phyloP scores from a whole-genome alignment of 768 basidiomycete species.

The Tephrocybe sp. region DNA sequence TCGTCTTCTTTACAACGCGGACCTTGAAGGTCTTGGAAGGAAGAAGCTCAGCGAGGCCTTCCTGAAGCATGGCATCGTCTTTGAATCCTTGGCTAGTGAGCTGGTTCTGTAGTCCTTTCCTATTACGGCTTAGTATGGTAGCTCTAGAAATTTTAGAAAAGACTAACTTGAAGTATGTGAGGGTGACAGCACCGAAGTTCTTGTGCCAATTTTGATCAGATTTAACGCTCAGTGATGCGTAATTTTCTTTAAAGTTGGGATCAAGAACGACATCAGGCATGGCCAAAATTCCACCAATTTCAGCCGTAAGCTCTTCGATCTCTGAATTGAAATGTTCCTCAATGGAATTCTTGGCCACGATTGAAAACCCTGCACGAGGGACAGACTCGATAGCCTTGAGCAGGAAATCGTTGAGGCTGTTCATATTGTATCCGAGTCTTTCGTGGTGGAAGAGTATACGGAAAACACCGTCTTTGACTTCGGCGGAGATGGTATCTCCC shows the following conservation, averaged over 20 bases:
- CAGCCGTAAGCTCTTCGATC: conserved; percentile 27
- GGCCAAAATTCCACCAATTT: conserved; percentile 31
- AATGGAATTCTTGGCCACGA: conserved; percentile 28
- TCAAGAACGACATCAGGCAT: conserved; percentile 35
- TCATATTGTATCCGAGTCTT: conserved; percentile 32
- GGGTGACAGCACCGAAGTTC: conserved; percentile 24
- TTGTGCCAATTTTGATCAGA: conserved; percentile 29
- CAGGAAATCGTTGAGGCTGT: conserved; percentile 23
- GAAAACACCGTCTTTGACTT: conserved; percentile 39
- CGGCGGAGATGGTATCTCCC: conserved; percentile 27
- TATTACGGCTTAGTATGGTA: conserved; percentile 7
- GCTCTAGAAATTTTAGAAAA: not conserved
- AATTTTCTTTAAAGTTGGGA: conserved; percentile 37
- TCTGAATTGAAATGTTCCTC: conserved; percentile 30
- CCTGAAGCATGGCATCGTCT: conserved; percentile 39
- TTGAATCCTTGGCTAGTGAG: conserved; percentile 34
- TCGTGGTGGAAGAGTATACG: conserved; percentile 36
- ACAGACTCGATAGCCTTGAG: conserved; percentile 32
- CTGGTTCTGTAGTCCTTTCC: conserved; percentile 31
- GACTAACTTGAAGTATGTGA: conserved; percentile 29
- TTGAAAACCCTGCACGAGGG: conserved; percentile 30
- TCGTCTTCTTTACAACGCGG: conserved; percentile 33
- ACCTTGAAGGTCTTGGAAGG: conserved; percentile 36
- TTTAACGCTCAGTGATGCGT: conserved; percentile 27
- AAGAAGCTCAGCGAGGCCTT: conserved; percentile 36